Base-by-base conservation (phyloP, 2,329 filamentous ascomycete species). In the Ceratocystis harringtonii region DNA sequence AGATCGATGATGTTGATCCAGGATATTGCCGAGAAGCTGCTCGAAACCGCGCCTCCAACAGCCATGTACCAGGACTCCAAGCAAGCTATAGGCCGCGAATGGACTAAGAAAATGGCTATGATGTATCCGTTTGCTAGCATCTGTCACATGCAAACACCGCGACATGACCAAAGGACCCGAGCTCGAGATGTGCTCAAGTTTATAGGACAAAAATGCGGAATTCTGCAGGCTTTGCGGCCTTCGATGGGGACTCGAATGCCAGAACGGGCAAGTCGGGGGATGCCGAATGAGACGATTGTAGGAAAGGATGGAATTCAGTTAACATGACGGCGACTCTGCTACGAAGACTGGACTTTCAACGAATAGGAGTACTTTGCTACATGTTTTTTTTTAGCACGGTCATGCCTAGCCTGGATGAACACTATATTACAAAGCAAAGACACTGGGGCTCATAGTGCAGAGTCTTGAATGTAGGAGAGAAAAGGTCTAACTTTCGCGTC, bases 221-320 rank as follows among this genome's bases (percentile, higher is more conserved):
- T 67, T 41, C 28, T 61, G 36, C 66, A 67, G 36, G 66, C 66
- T 17, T 62, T 67, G 50, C 52, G 43, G 28, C 63, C 63, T 2
- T 48, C 58, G n/a, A 67, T 67, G 63, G 43, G 41, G 43, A 65
- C 60, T 19, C 55, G 8, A 45, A 64, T 67, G 60, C 58, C 62
- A n/a, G 62, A 44, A 12, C 61, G 41, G 48, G 66, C 66, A 12
- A 65, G 43, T 10, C 32, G 25, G 32, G 65, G 45, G 22, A 61
- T 63, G 43, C 36, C 61, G 1, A 22, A 62, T 17, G 62, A 64
- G 15, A 41, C 50, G 17, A 30, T 63, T 28, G 65, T 61, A 36
- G 65, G 62, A 12, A 30, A 55, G 19, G 41, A 63, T 5, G 65
- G 60, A 15, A 79, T 1, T 19, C 55, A 28, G 10, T 17, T 57